These are phyloP conservation scores for Talaromyces amestolkiae DNA, from an alignment of 2,329 filamentous ascomycete genomes.

Conservation along the genomic window DNA sequence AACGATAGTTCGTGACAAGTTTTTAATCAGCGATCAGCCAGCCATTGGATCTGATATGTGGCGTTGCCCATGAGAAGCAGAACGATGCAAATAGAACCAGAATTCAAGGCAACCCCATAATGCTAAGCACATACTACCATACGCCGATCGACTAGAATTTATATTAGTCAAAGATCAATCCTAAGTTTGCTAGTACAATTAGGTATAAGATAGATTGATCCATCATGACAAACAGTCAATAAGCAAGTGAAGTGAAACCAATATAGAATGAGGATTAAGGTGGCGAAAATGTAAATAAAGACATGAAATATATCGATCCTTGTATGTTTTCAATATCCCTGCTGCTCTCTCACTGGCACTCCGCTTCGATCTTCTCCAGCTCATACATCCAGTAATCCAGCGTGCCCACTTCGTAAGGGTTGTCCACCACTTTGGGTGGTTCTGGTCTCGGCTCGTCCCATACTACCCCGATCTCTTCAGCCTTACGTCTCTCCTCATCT, in stretches of 20 bases:
- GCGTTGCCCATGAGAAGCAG: background rate
- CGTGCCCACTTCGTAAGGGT: background rate
- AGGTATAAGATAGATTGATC: background rate
- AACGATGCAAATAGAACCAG: background rate
- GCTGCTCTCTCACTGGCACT: background rate
- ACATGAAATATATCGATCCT: background rate
- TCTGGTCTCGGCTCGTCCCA: background rate
- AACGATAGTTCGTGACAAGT: background rate
- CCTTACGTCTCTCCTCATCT: background rate
- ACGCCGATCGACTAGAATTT: background rate
- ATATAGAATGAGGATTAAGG: background rate
- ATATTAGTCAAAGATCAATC: background rate
- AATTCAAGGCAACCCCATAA: background rate
- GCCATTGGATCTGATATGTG: background rate
- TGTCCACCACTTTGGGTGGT: background rate
- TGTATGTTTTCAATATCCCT: background rate
- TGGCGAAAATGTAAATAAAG: background rate
- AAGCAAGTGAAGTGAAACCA: background rate
- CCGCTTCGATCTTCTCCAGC: background rate
- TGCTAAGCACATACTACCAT: background rate
- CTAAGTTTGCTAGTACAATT: background rate
- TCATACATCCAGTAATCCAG: background rate
- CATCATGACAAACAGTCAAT: background rate
- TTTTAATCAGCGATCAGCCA: background rate
- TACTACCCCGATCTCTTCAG: background rate